These are phyloP conservation scores for Triticum timopheevii DNA, from an alignment of 176 grass and related monocot species.

Conservation along the genomic window DNA sequence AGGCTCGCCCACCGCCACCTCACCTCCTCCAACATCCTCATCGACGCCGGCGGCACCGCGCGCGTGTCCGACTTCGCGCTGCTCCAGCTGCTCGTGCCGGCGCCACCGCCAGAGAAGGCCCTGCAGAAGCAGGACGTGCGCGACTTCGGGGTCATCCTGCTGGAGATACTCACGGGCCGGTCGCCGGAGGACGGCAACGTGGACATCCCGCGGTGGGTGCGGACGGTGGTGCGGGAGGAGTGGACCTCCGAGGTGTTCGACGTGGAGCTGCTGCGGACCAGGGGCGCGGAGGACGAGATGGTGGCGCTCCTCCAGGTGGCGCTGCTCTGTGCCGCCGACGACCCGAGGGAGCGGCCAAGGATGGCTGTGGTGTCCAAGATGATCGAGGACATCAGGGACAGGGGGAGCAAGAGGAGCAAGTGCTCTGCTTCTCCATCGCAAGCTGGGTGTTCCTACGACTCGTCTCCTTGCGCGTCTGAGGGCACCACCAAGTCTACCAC, in stretches of 20 bases:
- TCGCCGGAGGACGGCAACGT: conserved; percentile 34
- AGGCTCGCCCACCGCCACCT: conserved; percentile 69
- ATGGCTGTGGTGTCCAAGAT: conserved; percentile 87
- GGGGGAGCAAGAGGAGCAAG: conserved; percentile 69
- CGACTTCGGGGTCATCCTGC: conserved; percentile 66
- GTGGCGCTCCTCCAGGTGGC: conserved; percentile 86
- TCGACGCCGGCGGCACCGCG: conserved; percentile 52
- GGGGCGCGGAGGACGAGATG: conserved; percentile 82
- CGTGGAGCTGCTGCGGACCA: conserved; percentile 60
- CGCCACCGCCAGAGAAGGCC: background rate
- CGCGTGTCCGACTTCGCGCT: conserved; percentile 78
- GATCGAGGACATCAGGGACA: conserved; percentile 89
- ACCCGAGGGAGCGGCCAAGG: conserved; percentile 56
- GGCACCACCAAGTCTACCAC: conserved; percentile 50
- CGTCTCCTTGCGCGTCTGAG: conserved; percentile 64
- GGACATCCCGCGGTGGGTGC: conserved; percentile 62
- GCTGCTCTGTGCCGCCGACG: conserved; percentile 65
- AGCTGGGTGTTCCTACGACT: conserved; percentile 41
- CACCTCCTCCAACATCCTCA: conserved; percentile 81
- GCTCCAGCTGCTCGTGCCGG: conserved; percentile 55
- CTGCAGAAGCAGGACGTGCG: conserved; percentile 64
- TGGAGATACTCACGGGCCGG: conserved; percentile 81
- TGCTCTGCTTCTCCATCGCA: conserved; percentile 64
- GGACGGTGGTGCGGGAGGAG: conserved; percentile 53
- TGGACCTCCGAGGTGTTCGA: conserved; percentile 87